phyloP scores from a whole-genome alignment of 306 rosid species.

The Trifolium repens region DNA sequence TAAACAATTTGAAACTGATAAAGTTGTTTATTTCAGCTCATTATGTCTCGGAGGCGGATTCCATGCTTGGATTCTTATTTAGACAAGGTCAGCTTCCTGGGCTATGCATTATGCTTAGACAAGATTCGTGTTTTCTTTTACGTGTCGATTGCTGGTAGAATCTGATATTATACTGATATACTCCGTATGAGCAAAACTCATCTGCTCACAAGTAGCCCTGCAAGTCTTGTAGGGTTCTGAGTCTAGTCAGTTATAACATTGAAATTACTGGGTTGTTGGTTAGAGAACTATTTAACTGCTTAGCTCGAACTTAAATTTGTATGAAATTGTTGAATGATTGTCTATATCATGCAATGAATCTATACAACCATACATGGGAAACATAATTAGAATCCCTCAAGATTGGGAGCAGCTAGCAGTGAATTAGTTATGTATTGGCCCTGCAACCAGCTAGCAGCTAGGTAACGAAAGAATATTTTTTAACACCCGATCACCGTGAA shows the following conservation, averaged over 20 bases:
- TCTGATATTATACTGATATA: constrained; percentile 12
- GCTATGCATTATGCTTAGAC: constrained; percentile 2
- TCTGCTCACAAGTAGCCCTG: background rate
- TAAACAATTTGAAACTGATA: constrained; percentile 36
- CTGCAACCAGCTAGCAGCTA: constrained; percentile 21
- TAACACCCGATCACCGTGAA: background rate
- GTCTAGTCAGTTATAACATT: constrained; percentile 20
- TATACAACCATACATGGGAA: constrained; percentile 1
- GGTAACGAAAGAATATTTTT: constrained; percentile 11
- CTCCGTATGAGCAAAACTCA: background rate
- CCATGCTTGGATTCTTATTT: constrained; percentile 97
- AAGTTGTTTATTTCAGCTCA: constrained; percentile 63
- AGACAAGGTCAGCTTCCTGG: constrained; percentile 71
- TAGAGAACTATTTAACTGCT: constrained; percentile 16
- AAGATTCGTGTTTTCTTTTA: constrained; percentile 24
- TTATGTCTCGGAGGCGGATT: constrained; percentile 90
- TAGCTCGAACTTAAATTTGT: constrained; percentile 7
- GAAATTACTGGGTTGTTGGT: constrained; percentile 1
- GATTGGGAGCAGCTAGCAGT: constrained; percentile 10
- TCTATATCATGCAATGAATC: constrained; percentile 16
- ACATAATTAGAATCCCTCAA: constrained; percentile 13
- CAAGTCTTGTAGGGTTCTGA: background rate
- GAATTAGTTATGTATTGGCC: background rate
- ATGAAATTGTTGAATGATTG: constrained; percentile 20
- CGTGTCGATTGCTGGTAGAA: constrained; percentile 22